phyloP scores from a whole-genome alignment of 495 filamentous ascomycete species.

The Penicillium paradoxum region DNA sequence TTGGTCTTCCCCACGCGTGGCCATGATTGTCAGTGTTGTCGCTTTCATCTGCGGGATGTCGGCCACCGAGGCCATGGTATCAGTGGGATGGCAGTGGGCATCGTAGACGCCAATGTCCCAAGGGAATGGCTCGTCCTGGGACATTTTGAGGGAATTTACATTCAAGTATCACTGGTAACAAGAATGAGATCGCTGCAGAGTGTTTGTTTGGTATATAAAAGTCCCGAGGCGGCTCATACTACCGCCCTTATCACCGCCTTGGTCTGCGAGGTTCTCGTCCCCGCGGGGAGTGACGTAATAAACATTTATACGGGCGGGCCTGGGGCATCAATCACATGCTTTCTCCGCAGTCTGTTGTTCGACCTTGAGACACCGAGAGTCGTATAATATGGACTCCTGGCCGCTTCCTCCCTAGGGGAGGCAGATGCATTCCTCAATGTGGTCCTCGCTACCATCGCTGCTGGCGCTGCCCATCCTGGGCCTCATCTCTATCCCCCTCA shows the following conservation, averaged over 20 bases:
- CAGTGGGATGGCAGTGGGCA: conserved; percentile 97
- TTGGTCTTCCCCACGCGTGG: conserved; percentile 83
- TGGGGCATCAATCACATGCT: conserved; percentile 4
- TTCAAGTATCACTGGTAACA: background rate
- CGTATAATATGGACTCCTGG: background rate
- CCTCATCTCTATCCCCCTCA: conserved; percentile 62
- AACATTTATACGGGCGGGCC: background rate
- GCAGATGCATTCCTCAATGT: conserved; percentile 1
- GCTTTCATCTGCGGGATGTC: conserved; percentile 73
- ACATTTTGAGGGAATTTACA: conserved; percentile 11
- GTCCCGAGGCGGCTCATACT: background rate
- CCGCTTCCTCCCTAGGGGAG: background rate
- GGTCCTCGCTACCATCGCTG: conserved; percentile 44
- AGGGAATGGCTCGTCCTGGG: conserved; percentile 50
- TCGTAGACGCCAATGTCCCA: conserved; percentile 86
- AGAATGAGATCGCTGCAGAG: background rate
- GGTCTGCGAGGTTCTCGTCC: background rate
- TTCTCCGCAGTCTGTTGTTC: conserved; percentile 1
- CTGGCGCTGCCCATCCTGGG: conserved; percentile 59
- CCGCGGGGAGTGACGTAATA: background rate
- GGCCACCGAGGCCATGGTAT: conserved; percentile 72
- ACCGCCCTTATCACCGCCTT: background rate
- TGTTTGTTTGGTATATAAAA: too few species aligned
- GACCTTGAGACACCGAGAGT: background rate
- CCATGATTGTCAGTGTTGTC: conserved; percentile 76